Evolutionary conservation across 2,329 filamentous ascomycete genomes (phyloP).

Genomic region (Microdochium bolleyi): DNA sequence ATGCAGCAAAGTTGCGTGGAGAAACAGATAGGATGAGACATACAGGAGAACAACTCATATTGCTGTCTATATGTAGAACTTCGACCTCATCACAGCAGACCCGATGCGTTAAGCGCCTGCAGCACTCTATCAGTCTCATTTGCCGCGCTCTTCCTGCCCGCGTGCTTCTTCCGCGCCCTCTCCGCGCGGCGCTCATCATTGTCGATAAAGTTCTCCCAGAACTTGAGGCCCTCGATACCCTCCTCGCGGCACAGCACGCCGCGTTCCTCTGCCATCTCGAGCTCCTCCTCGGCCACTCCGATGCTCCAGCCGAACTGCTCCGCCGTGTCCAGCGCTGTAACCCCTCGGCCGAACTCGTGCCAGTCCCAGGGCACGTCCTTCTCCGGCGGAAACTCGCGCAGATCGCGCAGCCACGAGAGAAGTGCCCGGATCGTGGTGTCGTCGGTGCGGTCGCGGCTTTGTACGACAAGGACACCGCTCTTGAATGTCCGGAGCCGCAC

Average conservation of each 20-base stretch:
- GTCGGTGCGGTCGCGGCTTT: constrained; percentile 80
- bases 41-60: not conserved
- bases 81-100: constrained; percentile 8
- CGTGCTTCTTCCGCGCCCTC: not conserved
- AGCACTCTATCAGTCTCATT: constrained; percentile 32
- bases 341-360: constrained; percentile 69
- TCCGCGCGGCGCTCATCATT: constrained; percentile 28
- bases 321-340: constrained; percentile 84
- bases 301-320: constrained; percentile 95
- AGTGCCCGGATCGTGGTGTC: constrained; percentile 78
- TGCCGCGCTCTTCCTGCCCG: constrained; percentile 6
- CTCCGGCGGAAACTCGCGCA: constrained; percentile 59
- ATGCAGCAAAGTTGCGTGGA: no score
- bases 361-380: constrained; percentile 68
- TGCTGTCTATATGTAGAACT: not conserved
- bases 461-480: constrained; percentile 89
- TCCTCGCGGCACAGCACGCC: constrained; percentile 87
- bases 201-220: constrained; percentile 77
- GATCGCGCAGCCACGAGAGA: constrained; percentile 66
- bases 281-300: constrained; percentile 87
- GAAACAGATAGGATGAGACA: not conserved
- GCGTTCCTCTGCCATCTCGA: constrained; percentile 93
- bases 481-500: constrained; percentile 84
- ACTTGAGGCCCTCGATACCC: constrained; percentile 80
- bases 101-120: constrained; percentile 28